Evolutionary conservation across 2,329 filamentous ascomycete genomes (phyloP), one percentile per base, ranked within the genome.

Genomic region (Cladophialophora exuberans): DNA sequence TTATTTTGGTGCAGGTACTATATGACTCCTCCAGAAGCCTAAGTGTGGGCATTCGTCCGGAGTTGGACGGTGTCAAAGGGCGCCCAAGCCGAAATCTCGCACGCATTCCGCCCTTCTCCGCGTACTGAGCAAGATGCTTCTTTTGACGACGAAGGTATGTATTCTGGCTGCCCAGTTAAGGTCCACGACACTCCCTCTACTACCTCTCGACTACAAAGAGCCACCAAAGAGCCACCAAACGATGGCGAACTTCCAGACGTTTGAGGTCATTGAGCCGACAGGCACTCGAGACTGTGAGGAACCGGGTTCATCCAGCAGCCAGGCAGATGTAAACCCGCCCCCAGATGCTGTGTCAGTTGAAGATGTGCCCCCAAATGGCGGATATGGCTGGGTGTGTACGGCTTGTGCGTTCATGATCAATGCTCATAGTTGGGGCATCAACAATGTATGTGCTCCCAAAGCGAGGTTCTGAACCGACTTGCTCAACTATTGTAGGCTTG

Each of bases 371-470:
- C 54, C 54, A 17, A 52, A 70, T 30, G 67, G 68, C 6, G 69
- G 69, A 3, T 70, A 71, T 59, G 69, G 66, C 38, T 71, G 69
- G 68, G 57, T 70, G 3, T 56, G 56, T 51, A 51, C 65, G 4
- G 52, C 54, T 3, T 60, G 62, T 7, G 61, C 57, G 3, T 68
- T 69, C 53, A 50, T 63, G 26, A 64, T 68, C 52, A 70, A 69
- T 50, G 65, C 63, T 6, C 64, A 69, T 50, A 67, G 63, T 3
- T 70, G 68, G 69, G 69, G 69, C 1, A 45, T 68, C n/a, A 60
- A 57, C 33, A 41, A 56, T 60, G 43, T 59, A 62, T 54, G 65
- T 60, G 26, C 6, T 6, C 15, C 6, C 25, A 22, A 2, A 11
- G 3, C 15, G 31, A 15, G n/a, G 9, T 6, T 18, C 18, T n/a